Evolutionary conservation across 108 stramenopile genomes (phyloP).

Genomic region (Pseudonitzschia multistriata): DNA sequence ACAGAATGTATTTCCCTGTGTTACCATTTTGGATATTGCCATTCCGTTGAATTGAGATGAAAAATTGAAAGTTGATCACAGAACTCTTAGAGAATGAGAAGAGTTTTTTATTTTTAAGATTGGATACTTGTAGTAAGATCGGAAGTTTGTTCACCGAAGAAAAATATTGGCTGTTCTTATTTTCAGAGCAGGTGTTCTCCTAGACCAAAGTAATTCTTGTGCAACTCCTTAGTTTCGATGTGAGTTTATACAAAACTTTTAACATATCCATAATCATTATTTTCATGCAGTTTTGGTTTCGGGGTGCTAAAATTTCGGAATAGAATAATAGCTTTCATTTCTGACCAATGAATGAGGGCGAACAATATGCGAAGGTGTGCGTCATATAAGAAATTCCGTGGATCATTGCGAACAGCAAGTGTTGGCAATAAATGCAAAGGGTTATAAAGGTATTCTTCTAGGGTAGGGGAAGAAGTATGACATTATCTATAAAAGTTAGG

Average conservation of each 20-base stretch:
- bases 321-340: background rate
- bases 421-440: too few relatives aligned
- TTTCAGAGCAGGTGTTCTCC: background rate
- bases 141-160: background rate
- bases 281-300: background rate
- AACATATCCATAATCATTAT: too few relatives aligned
- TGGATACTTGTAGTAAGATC: background rate
- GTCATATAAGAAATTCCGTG: background rate
- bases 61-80: background rate
- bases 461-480: too few relatives aligned
- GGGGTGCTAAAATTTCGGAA: background rate
- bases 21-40: background rate
- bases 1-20: background rate
- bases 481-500: too few relatives aligned
- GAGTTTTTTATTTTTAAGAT: slow-evolving; percentile 6
- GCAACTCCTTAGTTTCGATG: background rate
- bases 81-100: background rate
- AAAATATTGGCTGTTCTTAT: background rate
- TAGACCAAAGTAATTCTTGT: background rate
- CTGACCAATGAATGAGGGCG: background rate
- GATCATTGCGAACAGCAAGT: background rate
- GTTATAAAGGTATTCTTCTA: too few relatives aligned
- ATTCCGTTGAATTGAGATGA: background rate
- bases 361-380: background rate
- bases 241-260: background rate